Evolutionary conservation across 345 rosid species (phyloP), one percentile per base, ranked within the genome.

Genomic region (Syzygium aqueum): DNA sequence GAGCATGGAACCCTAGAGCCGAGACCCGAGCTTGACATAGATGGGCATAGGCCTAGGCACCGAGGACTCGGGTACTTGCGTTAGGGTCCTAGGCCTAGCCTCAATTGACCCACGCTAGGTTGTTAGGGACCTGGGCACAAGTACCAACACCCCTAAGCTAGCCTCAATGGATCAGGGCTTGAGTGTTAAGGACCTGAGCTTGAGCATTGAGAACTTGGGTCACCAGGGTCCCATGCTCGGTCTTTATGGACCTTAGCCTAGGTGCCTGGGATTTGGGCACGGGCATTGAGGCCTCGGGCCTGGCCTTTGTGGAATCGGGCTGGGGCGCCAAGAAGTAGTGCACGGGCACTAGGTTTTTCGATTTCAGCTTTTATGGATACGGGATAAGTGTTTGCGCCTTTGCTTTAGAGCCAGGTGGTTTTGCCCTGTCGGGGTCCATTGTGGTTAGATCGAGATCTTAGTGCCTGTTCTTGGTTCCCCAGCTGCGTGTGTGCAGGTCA

Each of bases 1-100:
- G 0, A 0, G 27, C 27, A n/a, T 5, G 25, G 25, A 28, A 3
- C 28, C 0, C 27, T 57, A n/a, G n/a, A 0, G 0, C 28, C 27
- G 0, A 1, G 0, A n/a, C 28, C 23, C 15, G 25, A 3, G 28
- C 25, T 25, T 40, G 43, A 40, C 63, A 25, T 57, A 3, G 27
- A 57, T 57, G 5, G 1, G 1, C 43, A 40, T 11, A 1, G 14
- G 28, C 63, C n/a, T n/a, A 25, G 11, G 14, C 11, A n/a, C 25
- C 28, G 27, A 25, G 5, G 25, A 57, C 27, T n/a, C 11, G 2
- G 14, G 28, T 40, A 40, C 43, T 40, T 40, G 43, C 43, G 43
- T 40, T 4, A 6, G 43, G 6, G 6, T 57, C 63, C 63, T 0
- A 25, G 0, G 11, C 27, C 4, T 4, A 13, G n/a, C 5, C 63